These are phyloP conservation scores for Clavispora vitiphila DNA, from an alignment of 805 yeast genomes.

Conservation along the genomic window DNA sequence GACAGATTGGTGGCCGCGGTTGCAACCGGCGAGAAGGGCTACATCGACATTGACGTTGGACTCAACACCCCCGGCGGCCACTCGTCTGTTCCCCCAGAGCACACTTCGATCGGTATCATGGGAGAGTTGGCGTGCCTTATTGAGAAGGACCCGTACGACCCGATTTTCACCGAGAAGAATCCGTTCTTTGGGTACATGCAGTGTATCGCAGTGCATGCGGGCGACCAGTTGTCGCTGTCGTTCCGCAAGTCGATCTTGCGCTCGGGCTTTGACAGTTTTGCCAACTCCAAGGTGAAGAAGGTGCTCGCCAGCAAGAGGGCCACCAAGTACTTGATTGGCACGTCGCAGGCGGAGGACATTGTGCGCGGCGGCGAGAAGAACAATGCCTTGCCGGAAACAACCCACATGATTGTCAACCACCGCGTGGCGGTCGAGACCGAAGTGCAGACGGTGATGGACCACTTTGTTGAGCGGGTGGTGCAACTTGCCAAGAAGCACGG, in stretches of 20 bases:
- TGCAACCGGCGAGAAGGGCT: conserved; percentile 44
- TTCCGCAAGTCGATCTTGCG: conserved; percentile 24
- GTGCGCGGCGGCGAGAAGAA: conserved; percentile 70
- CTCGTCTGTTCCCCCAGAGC: conserved; percentile 26
- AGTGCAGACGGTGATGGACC: conserved; percentile 37
- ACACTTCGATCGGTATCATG: conserved; percentile 26
- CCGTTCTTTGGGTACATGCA: conserved; percentile 24
- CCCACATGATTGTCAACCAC: conserved; percentile 53
- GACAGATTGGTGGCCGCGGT: conserved; percentile 52
- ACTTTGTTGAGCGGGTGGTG: conserved; percentile 30
- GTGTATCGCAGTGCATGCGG: conserved; percentile 21
- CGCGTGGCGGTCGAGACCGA: conserved; percentile 57
- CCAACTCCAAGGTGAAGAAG: conserved; percentile 32
- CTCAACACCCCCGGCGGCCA: conserved; percentile 27
- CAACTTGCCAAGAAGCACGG: conserved; percentile 43
- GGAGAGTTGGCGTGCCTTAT: conserved; percentile 17
- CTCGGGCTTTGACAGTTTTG: conserved; percentile 28
- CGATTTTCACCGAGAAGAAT: conserved; percentile 19
- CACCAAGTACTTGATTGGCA: conserved; percentile 42
- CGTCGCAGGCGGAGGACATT: conserved; percentile 66
- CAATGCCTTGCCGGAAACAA: conserved; percentile 71
- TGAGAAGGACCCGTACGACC: conserved; percentile 17
- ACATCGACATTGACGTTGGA: conserved; percentile 41
- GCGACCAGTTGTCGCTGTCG: conserved; percentile 8
- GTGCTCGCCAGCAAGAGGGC: conserved; percentile 18